Evolutionary conservation across 345 rosid species (phyloP).

Genomic region (Eucalyptus marginata): DNA sequence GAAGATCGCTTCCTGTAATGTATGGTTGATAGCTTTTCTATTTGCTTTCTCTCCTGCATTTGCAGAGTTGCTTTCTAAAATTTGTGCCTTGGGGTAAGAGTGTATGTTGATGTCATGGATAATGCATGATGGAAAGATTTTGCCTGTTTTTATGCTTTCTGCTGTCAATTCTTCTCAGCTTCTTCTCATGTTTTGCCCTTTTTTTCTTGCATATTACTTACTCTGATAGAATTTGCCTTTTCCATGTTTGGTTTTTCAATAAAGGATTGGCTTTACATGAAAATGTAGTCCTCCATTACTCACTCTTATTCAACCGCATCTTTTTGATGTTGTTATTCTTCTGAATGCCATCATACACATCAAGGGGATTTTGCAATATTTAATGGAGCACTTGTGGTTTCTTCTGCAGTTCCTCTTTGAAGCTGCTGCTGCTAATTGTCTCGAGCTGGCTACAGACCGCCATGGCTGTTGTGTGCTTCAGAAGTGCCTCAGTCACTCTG

Average conservation of each 20-base stretch:
- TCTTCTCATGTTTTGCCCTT: neutral
- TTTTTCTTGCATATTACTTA: neutral
- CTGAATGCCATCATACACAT: neutral
- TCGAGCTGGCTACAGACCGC: constrained; percentile 65
- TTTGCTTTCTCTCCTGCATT: neutral
- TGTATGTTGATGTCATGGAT: neutral
- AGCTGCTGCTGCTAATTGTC: constrained; percentile 51
- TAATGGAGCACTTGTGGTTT: neutral
- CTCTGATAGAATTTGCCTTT: neutral
- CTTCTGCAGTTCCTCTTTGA: constrained; percentile 53
- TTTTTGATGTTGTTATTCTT: neutral
- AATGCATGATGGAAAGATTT: neutral
- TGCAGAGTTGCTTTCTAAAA: neutral
- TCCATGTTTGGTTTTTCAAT: neutral
- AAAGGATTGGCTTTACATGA: neutral
- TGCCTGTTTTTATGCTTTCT: neutral
- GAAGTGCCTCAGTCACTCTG: constrained; percentile 46
- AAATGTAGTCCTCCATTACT: neutral
- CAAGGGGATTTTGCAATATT: neutral
- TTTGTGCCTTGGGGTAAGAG: neutral
- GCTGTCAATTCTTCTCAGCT: neutral
- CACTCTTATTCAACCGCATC: neutral
- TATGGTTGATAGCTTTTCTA: neutral
- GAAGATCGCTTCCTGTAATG: neutral
- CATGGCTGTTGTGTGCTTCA: constrained; percentile 84